Evolutionary conservation across 108 stramenopile species (phyloP).

Genomic region (Conticribra weissflogii): DNA sequence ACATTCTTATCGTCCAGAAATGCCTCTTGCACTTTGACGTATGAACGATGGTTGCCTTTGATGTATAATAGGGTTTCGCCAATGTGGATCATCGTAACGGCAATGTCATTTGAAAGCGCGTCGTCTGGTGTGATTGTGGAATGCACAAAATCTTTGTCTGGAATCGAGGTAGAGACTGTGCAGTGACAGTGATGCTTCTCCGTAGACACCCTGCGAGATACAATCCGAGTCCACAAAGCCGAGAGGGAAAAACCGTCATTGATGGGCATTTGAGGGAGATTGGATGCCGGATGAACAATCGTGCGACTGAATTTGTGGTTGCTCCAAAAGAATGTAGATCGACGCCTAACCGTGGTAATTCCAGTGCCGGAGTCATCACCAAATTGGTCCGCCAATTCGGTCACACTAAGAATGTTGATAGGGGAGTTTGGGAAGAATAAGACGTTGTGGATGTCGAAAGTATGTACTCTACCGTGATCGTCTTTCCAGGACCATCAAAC

Average conservation of each 20-base stretch:
- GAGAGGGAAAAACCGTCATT: background rate
- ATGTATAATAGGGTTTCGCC: background rate
- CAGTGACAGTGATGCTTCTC: background rate
- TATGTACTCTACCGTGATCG: background rate
- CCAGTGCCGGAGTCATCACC: background rate
- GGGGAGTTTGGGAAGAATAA: background rate
- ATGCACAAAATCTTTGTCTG: too few relatives aligned
- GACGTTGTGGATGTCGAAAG: background rate
- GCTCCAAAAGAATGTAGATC: background rate
- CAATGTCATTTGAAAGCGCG: background rate
- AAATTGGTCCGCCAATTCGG: background rate
- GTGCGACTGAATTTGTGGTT: background rate
- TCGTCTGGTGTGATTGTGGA: too few relatives aligned
- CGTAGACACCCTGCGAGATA: background rate
- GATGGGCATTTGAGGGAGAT: background rate
- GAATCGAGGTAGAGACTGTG: background rate
- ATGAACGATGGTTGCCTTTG: background rate
- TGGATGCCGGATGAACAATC: background rate
- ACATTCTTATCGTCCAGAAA: background rate
- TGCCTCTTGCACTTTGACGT: background rate
- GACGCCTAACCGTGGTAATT: background rate
- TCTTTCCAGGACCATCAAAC: constrained; percentile 1
- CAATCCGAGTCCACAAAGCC: background rate
- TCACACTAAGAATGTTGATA: background rate
- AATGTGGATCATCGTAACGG: background rate